A percentile compares a stretch with the other conserved stretches of the same genome.
These are phyloP conservation scores for Heritiera fomes DNA, from an alignment of 345 rosid genomes.

Conservation along the genomic window DNA sequence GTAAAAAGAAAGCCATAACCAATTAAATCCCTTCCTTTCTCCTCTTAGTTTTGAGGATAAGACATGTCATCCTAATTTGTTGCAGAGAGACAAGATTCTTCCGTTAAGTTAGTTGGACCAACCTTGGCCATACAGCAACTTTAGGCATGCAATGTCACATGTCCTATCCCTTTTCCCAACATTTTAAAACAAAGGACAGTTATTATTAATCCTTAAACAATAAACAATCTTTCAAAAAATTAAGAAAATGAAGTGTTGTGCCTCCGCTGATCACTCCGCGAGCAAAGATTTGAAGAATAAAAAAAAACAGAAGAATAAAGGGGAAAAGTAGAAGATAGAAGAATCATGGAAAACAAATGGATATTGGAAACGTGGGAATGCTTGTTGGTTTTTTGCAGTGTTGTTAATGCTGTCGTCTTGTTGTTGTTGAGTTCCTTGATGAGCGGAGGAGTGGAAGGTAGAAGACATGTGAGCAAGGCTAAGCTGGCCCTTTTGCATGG, in stretches of 20 bases:
- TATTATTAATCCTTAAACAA: neutral
- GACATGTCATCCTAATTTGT: neutral
- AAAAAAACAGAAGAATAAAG: neutral
- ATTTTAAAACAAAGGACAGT: too few species aligned
- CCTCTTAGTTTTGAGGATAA: neutral
- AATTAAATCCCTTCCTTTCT: neutral
- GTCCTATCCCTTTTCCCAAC: neutral
- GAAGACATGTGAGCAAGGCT: neutral
- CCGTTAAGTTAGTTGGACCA: conserved; percentile 23
- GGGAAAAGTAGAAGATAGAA: neutral
- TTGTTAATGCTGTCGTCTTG: neutral
- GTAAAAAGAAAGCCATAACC: neutral
- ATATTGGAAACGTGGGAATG: neutral
- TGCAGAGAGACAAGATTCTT: conserved; percentile 23
- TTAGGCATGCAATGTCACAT: conserved; percentile 14
- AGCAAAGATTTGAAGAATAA: conserved; percentile 16
- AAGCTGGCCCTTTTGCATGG: neutral
- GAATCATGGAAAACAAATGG: conserved; percentile 8
- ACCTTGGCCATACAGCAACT: conserved; percentile 17
- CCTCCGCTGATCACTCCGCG: conserved; percentile 36
- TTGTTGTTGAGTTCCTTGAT: neutral
- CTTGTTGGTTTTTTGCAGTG: too few species aligned
- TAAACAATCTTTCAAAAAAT: neutral
- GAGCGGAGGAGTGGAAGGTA: neutral
- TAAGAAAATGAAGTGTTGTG: neutral